Conservation (phyloP, 2,329 filamentous ascomycete species). For the Cercospora zeina region DNA sequence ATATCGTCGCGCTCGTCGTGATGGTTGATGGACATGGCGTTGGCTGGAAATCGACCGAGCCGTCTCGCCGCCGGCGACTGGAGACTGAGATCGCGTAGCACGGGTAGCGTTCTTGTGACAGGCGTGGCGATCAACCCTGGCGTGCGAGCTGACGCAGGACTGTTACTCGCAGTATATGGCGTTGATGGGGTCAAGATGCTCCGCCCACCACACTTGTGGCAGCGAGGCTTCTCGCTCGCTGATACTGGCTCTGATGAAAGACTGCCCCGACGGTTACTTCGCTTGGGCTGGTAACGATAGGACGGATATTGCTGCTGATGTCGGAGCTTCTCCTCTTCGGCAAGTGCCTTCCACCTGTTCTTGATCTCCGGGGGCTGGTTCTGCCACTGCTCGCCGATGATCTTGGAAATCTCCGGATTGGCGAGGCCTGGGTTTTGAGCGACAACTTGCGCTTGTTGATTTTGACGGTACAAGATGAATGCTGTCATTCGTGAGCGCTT, state of each 20-base stretch:
- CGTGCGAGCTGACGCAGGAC: constrained; percentile 37
- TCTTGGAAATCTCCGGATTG: constrained; percentile 96
- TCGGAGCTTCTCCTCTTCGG: constrained; percentile 87
- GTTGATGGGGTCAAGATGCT: constrained; percentile 64
- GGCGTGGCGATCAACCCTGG: constrained; percentile 38
- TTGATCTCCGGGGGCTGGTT: constrained; percentile 72
- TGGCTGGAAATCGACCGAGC: constrained; percentile 32
- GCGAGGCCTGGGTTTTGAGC: constrained; percentile 81
- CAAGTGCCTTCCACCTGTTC: constrained; percentile 81
- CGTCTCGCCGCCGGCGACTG: constrained; percentile 39
- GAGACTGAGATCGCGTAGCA: constrained; percentile 40
- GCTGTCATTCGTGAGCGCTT: constrained; percentile 57
- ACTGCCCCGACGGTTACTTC: constrained; percentile 49
- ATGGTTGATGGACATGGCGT: constrained; percentile 38
- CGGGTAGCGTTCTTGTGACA: constrained; percentile 41
- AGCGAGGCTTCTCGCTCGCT: constrained; percentile 52
- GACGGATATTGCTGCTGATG: constrained; percentile 89
- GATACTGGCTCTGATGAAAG: constrained; percentile 36
- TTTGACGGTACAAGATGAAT: constrained; percentile 95
- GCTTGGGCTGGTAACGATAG: constrained; percentile 88
- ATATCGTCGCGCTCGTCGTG: constrained; percentile 45
- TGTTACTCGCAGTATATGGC: constrained; percentile 45
- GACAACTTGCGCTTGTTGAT: constrained; percentile 81
- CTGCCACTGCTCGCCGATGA: constrained; percentile 92
- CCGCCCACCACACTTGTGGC: constrained; percentile 70